Evolutionary conservation across 257 asterid species (phyloP), one percentile per base, ranked within the genome.

Genomic region (Nicotiana paniculata): DNA sequence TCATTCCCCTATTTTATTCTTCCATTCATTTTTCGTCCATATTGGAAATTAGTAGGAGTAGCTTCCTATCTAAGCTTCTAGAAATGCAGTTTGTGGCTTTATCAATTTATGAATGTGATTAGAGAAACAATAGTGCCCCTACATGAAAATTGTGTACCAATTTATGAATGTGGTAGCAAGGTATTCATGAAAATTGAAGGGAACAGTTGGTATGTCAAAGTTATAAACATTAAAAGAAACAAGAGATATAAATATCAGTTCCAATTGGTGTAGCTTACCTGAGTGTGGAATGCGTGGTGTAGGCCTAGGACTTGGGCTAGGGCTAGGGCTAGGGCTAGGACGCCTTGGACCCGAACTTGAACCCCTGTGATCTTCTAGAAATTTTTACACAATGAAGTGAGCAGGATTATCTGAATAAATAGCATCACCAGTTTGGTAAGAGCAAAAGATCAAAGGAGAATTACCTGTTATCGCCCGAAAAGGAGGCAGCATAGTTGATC

Each of bases 401-500:
- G 63, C 61, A 75, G 76, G 61, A 9, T 28, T 77, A 54, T 76
- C 78, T 43, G 48, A 57, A 17, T 17, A 63, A 62, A 43, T 37
- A 55, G 66, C 12, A 82, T 51, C 81, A 26, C 51, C 51, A 30
- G 18, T 72, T 26, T 13, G 15, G 30, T 15, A 13, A 17, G 16
- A 37, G 33, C 63, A 66, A 67, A 48, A 28, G 77, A 65, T 11
- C 74, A 33, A 51, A 54, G 18, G 33, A 66, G 74, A 55, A 33
- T 26, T 72, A 91, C 97, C 90, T 89, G 90, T 85, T 82, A 87
- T 84, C 88, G 90, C 83, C 53, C 67, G 88, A 79, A 94, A 90
- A 67, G 97, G 97, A 79, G 97, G 97, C 90, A 94, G 89, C 70
- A 77, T 78, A 80, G 89, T 66, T 70, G 88, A 43, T 83, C 86